phyloP scores from a whole-genome alignment of 495 filamentous ascomycete species.

The Neurospora intermedia region DNA sequence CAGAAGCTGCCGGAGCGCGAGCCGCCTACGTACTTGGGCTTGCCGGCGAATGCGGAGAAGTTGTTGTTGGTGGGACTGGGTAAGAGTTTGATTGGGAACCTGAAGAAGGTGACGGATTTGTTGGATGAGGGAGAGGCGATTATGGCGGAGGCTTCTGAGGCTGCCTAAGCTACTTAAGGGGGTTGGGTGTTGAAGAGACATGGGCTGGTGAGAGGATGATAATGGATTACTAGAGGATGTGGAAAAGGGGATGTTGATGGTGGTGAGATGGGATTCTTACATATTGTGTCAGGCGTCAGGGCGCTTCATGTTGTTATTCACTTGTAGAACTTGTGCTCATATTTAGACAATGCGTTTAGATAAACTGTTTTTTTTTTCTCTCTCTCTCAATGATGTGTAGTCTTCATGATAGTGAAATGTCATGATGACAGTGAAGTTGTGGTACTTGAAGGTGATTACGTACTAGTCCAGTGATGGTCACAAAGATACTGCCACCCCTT shows the following conservation, averaged over 20 bases:
- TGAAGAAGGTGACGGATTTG: constrained; percentile 71
- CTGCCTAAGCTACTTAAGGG: background rate
- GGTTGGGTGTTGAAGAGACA: background rate
- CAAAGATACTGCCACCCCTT: too few species aligned
- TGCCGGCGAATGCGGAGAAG: constrained; percentile 96
- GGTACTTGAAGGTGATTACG: too few species aligned
- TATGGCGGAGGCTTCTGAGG: constrained; percentile 48
- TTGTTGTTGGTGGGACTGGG: constrained; percentile 84
- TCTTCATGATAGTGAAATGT: too few species aligned
- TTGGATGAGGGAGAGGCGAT: constrained; percentile 91
- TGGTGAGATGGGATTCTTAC: background rate
- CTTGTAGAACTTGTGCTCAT: background rate
- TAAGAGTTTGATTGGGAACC: constrained; percentile 69
- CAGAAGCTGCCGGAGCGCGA: constrained; percentile 87
- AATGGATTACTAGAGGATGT: background rate
- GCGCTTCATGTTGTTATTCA: background rate
- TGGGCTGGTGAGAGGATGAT: background rate
- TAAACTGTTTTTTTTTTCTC: too few species aligned
- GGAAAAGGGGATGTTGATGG: background rate
- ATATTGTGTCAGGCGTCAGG: background rate
- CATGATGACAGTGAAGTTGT: too few species aligned
- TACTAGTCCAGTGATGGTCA: too few species aligned
- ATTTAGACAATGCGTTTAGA: background rate
- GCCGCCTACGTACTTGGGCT: constrained; percentile 89
- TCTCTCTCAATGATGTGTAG: too few species aligned